phyloP scores from a whole-genome alignment of 2,329 filamentous ascomycete genomes.

The Calonectria hongkongensis region DNA sequence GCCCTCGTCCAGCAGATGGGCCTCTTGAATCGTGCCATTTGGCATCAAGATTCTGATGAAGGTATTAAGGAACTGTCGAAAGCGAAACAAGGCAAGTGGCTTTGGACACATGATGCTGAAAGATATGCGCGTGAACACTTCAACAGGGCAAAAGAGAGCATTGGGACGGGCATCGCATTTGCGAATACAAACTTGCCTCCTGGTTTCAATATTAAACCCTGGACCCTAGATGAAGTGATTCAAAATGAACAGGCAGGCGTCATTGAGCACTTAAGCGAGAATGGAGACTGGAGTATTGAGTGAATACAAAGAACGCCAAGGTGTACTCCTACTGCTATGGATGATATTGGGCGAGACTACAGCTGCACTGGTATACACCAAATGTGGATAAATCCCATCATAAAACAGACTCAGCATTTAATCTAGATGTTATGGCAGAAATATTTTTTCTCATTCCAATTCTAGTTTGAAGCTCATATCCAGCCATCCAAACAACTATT shows the following conservation, averaged over 20 bases:
- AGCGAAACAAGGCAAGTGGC: constrained; percentile 7
- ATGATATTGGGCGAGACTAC: too few species aligned
- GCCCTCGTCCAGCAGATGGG: not conserved
- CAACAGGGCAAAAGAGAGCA: not conserved
- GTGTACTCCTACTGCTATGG: too few species aligned
- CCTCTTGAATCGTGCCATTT: not conserved
- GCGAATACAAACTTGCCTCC: constrained; percentile 4
- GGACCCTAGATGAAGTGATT: constrained; percentile 13
- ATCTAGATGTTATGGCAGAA: too few species aligned
- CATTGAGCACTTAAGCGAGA: not conserved
- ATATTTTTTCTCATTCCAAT: too few species aligned
- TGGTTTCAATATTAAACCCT: not conserved
- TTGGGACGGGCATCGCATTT: not conserved
- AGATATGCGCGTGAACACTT: not conserved
- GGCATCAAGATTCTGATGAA: not conserved
- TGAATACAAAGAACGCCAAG: not conserved
- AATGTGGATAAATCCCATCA: too few species aligned
- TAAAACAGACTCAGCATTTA: too few species aligned
- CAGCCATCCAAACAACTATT: too few species aligned
- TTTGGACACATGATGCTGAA: constrained; percentile 3
- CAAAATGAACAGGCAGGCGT: not conserved
- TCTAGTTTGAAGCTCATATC: too few species aligned
- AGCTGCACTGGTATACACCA: too few species aligned
- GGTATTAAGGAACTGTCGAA: not conserved
- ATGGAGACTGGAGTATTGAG: not conserved